A percentile compares a stretch with the other conserved stretches of the same genome.
Evolutionary conservation across 1,139 yeast genomes (phyloP).

Genomic region (Saccharomyces pastorianus): DNA sequence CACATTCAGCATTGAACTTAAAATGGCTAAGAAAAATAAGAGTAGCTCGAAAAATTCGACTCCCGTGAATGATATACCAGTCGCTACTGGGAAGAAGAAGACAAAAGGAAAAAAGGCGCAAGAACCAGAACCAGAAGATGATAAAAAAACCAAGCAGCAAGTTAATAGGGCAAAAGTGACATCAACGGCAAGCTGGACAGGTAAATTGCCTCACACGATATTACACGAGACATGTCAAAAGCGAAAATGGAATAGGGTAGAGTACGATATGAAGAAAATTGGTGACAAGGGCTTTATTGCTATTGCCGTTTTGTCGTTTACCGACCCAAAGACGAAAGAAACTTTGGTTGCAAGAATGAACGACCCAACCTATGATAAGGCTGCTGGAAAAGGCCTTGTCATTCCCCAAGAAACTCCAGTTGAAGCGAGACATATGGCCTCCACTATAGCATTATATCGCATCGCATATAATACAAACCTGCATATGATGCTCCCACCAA

Average conservation of each 20-base stretch:
- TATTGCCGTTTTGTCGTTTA: constrained; percentile 56
- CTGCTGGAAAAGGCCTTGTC: constrained; percentile 33
- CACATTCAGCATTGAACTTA: too few species aligned
- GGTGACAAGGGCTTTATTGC: constrained; percentile 52
- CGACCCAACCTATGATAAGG: constrained; percentile 45
- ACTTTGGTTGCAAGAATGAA: constrained; percentile 49
- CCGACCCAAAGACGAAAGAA: constrained; percentile 75
- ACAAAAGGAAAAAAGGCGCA: constrained; percentile 2
- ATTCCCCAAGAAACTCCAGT: constrained; percentile 69
- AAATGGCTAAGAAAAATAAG: constrained; percentile 15
- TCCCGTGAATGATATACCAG: constrained; percentile 1
- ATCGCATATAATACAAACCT: constrained; percentile 76
- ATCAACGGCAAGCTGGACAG: constrained; percentile 74
- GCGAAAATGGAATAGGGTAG: constrained; percentile 82
- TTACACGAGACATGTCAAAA: constrained; percentile 84
- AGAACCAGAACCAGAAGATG: constrained; percentile 7
- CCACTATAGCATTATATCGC: constrained; percentile 78
- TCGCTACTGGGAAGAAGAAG: constrained; percentile 3
- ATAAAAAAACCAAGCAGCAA: constrained; percentile 19
- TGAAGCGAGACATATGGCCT: constrained; percentile 86
- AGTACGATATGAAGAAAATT: constrained; percentile 54
- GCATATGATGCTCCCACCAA: constrained; percentile 79
- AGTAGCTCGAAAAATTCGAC: constrained; percentile 7
- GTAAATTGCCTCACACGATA: constrained; percentile 81
- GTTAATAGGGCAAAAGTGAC: constrained; percentile 42